Percentiles rank a stretch among this genome's conserved stretches.
Conservation (phyloP, 139 green algal species). For the Micractinium conductrix region DNA sequence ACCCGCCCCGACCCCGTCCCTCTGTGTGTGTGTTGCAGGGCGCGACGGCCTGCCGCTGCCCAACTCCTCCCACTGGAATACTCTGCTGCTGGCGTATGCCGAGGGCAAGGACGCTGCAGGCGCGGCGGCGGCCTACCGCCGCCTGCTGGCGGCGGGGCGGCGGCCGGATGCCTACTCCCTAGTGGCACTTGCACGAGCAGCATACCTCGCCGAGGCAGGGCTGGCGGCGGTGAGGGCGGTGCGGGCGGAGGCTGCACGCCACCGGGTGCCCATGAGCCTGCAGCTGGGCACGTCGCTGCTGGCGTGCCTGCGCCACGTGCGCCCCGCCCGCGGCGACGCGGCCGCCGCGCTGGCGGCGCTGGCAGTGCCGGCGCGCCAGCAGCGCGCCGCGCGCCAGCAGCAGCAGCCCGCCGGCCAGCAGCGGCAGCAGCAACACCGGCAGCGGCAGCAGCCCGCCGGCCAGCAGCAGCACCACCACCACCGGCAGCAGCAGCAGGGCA, state of each 20-base stretch:
- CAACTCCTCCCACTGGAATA: constrained; percentile 48
- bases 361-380: background rate
- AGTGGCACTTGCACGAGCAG: constrained; percentile 27
- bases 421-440: background rate
- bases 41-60: no score
- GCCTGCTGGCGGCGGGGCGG: constrained; percentile 15
- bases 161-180: constrained; percentile 40
- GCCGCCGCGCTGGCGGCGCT: background rate
- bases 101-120: background rate
- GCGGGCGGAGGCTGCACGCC: background rate
- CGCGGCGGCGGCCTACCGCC: constrained; percentile 24
- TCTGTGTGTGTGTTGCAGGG: background rate
- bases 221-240: constrained; percentile 22
- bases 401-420: background rate
- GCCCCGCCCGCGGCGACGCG: background rate
- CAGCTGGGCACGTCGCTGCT: constrained; percentile 36
- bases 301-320: constrained; percentile 28
- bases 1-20: background rate
- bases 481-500: background rate
- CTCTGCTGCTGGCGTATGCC: constrained; percentile 38
- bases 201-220: background rate
- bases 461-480: background rate
- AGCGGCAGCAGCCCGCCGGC: background rate
- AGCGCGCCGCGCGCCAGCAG: background rate
- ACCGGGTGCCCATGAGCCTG: constrained; percentile 16